Percentiles rank a stretch among this genome's conserved stretches.
phyloP scores from a whole-genome alignment of 805 yeast species.

The Starmerella asiatica region DNA sequence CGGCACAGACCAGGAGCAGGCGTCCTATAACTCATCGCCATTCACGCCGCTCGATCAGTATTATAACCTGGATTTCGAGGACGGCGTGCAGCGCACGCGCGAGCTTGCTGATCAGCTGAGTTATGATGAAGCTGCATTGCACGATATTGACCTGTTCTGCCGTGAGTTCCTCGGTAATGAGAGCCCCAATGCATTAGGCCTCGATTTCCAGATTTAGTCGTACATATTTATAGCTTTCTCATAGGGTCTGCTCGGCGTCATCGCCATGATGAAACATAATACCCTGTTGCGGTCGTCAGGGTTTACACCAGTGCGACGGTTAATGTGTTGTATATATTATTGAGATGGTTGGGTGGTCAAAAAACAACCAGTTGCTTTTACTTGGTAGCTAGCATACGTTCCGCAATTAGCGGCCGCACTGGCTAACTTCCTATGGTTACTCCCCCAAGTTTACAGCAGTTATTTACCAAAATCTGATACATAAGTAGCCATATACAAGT shows the following conservation, averaged over 20 bases:
- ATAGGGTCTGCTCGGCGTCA: too few relatives aligned
- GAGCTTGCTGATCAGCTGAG: neutral
- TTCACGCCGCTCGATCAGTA: neutral
- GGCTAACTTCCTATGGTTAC: too few relatives aligned
- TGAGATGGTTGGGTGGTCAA: neutral
- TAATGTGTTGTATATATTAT: neutral
- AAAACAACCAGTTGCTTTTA: too few relatives aligned
- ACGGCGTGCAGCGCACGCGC: neutral
- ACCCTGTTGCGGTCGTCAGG: neutral
- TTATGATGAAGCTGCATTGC: neutral
- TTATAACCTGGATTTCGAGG: neutral
- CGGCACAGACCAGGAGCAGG: too few relatives aligned
- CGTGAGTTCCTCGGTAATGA: neutral
- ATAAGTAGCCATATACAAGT: too few relatives aligned
- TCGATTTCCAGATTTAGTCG: neutral
- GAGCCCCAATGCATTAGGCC: neutral
- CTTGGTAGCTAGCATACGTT: too few relatives aligned
- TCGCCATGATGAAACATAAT: neutral
- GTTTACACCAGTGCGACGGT: neutral
- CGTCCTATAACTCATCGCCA: neutral
- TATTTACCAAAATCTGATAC: too few relatives aligned
- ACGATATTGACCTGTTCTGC: constrained; percentile 5
- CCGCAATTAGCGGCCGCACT: too few relatives aligned
- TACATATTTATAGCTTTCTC: neutral
- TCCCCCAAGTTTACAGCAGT: too few relatives aligned